Evolutionary conservation across 2,329 filamentous ascomycete genomes (phyloP), one percentile per base, ranked within the genome.

Genomic region (Aotearoamyces nothofagi): DNA sequence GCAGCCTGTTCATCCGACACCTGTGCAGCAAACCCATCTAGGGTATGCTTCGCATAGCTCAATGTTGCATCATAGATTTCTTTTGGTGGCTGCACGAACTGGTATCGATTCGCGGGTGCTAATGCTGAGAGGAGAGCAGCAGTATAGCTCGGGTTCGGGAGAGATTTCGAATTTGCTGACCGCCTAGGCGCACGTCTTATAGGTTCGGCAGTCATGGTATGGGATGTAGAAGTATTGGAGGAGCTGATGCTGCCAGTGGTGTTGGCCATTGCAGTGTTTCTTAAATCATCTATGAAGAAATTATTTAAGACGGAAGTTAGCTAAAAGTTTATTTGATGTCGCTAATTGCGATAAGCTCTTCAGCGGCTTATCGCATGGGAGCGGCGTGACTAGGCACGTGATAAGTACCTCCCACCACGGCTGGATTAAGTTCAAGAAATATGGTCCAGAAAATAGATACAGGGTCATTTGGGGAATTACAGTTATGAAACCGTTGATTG

Each of bases 21-120:
- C 31, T 73, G 73, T 1, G 65, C 62, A 2, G 86, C 84, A 38
- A 93, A 71, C 4, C 70, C 68, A 46, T 93, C 83, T 5, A 94
- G 61, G 4, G 77, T 80, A 22, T 69, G 61, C 55, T 92, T 93
- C n/a, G 80, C 75, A 29, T 83, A 68, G 33, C 71, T 66, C 13
- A 90, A 59, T 11, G 81, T 75, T 3, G 77, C 71, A 17, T 67
- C 64, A 25, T 82, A 70, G 17, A 92, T 61, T 13, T 68, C 55
- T 5, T 65, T 45, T 3, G 69, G 61, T 4, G 87, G 84, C 38
- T 78, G 74, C n/a, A 94, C 61, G 47, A 93, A 92, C 15, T 56
- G 52, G 33, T 49, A 40, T 31, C 47, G 37, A 23, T 45, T 47
- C 13, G 29, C 32, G 8, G 42, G 41, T 12, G 35, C 33, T 2